Base-by-base conservation (phyloP, 2,329 filamentous ascomycete species). In the Fusarium mangiferae region DNA sequence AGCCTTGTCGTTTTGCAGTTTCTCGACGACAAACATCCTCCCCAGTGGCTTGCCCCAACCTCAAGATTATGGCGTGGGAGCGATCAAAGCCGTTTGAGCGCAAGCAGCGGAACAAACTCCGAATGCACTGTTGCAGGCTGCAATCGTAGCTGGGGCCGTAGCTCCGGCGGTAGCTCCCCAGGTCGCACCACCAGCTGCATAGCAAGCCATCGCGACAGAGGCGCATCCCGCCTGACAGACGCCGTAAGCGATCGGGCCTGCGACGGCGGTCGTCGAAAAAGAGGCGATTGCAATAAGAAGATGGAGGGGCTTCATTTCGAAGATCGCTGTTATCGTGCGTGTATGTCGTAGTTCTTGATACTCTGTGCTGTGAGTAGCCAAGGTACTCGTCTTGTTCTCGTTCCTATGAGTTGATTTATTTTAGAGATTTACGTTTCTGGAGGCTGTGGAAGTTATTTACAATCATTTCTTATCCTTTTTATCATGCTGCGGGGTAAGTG, bases 41-140 rank as follows among this genome's bases (percentile, higher is more conserved):
- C 22, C 8, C 12, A 12, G 33, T 10, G 5, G 30, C 22, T 2
- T n/a, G 41, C 14, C n/a, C 17, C 20, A 13, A 38, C 20, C 14
- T 3, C 5, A 10, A 8, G 8, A 22, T 51, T 9, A 56, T 28
- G 56, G 56, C 5, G 30, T 59, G n/a, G 64, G 62, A 2, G 62
- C 62, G 17, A 49, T 10, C 3, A 67, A 35, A 15, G 45, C 62
- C 11, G 42, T 20, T n/a, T 57, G 28, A 13, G 62, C 45, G 7
- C 64, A 67, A 3, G 22, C 30, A 15, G 61, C 51, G 41, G 64
- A 67, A 30, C 64, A 67, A 7, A 36, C 57, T 11, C 64, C 39
- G 13, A 67, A 67, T 20, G 64, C 64, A 18, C 33, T 35, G 11
- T 67, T 67, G 7, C 51, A 59, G 2, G 62, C 64, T 5, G 49